phyloP scores from a whole-genome alignment of 306 rosid species.

The Cercis canadensis region DNA sequence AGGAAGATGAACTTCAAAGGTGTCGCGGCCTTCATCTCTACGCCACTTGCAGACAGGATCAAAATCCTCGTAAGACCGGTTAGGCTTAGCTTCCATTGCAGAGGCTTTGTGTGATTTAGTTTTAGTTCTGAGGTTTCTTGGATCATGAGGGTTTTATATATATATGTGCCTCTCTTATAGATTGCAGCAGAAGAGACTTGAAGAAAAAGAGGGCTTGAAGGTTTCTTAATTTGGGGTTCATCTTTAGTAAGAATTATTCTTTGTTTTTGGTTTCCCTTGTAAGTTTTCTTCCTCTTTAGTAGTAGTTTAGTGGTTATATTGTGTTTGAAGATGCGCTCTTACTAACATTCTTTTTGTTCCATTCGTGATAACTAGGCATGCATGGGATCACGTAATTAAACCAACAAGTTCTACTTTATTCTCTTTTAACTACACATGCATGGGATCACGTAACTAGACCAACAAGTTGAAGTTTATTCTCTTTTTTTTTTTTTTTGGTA shows the following conservation, averaged over 20 bases:
- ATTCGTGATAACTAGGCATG: conserved; percentile 33
- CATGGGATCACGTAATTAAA: conserved; percentile 4
- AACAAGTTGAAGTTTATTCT: no score
- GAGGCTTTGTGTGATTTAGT: background rate
- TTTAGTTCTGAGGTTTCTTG: background rate
- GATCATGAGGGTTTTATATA: background rate
- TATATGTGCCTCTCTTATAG: no score
- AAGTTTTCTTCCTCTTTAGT: conserved; percentile 19
- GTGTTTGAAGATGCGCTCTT: conserved; percentile 5
- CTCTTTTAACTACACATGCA: background rate
- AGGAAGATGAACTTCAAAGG: conserved; percentile 52
- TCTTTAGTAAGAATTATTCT: conserved; percentile 41
- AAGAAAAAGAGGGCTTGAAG: conserved; percentile 12
- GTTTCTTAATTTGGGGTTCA: conserved; percentile 33
- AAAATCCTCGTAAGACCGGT: conserved; percentile 47
- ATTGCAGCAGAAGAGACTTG: conserved; percentile 2
- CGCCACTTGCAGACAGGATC: conserved; percentile 48
- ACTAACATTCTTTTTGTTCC: conserved; percentile 39
- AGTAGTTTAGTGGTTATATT: background rate
- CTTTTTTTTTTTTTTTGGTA: no score
- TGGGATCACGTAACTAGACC: no score
- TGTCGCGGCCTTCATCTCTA: conserved; percentile 45
- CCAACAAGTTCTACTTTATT: no score
- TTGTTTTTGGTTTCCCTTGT: conserved; percentile 32
- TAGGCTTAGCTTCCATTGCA: conserved; percentile 44